Base-by-base conservation (phyloP, 2,329 filamentous ascomycete species). In the Pyricularia grisea region DNA sequence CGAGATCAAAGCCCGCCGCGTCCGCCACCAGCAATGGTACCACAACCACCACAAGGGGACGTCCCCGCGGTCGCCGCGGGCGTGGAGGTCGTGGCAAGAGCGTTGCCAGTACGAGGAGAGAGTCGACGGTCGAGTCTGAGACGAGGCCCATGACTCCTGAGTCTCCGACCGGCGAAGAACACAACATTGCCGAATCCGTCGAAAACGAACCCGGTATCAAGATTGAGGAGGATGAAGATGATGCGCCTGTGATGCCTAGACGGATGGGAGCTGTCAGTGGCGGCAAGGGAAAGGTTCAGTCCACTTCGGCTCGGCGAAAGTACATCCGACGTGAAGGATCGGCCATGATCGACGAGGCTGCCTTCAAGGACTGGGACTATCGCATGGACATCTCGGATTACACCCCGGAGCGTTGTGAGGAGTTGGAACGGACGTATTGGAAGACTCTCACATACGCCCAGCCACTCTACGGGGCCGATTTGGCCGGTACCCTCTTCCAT, bases 401-500 rank as follows among this genome's bases (percentile, higher is more conserved):
- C 77, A 97, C 93, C 0, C 86, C 90, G 0, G 94, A 98, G 78
- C 87, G 96, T 70, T 98, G 95, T 76, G 93, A 96, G 73, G 95
- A 99, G 77, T 85, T 99, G 6, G 95, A 99, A 79, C 90, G 92
- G 68, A 90, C 90, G 63, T 99, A 99, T 80, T 99, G 95, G 95
- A 97, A 96, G 80, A 97, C 93, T 0, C 84, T 99, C 71, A 97
- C 94, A 27, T 99, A 96, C 79, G 96, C 94, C 65, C 90, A 92
- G 69, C 95, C 95, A 0, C 87, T 99, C 78, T 99, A 99, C 74
- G 95, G 95, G 68, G 95, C 95, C 9, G 95, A 99, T 78, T 92
- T 99, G 86, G 93, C 94, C 74, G 95, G 95, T 14, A 97, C 94
- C 0, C 85, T 99, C 1, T 99, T 99, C 77, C 90, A 95, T 73